phyloP scores from a whole-genome alignment of 352 stramenopile genomes.

The Phytopythium kandeliae region DNA sequence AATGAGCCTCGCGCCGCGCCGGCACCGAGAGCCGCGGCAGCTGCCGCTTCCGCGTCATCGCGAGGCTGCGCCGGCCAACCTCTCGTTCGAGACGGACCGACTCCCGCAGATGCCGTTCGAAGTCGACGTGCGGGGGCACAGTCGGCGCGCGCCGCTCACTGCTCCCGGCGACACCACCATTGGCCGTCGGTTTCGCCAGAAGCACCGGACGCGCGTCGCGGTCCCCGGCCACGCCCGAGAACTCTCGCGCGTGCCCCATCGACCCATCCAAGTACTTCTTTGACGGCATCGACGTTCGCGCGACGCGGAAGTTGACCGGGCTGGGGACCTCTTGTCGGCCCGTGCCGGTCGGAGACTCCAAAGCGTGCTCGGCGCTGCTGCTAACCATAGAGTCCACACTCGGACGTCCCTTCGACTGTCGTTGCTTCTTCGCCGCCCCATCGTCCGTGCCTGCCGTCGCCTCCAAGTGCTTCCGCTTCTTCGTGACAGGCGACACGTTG shows the following conservation, averaged over 20 bases:
- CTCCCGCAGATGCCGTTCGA: slow-evolving; percentile 43
- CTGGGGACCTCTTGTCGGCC: neutral
- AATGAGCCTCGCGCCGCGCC: slow-evolving; percentile 69
- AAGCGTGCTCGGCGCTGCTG: neutral
- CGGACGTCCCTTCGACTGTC: neutral
- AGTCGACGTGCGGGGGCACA: slow-evolving; percentile 28
- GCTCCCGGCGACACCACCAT: neutral
- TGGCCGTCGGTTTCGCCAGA: neutral
- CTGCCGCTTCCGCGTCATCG: slow-evolving; percentile 62
- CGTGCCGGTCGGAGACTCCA: neutral
- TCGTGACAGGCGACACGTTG: slow-evolving; percentile 10
- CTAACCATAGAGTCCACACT: neutral
- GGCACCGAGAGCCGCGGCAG: slow-evolving; percentile 55
- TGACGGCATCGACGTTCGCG: slow-evolving; percentile 30
- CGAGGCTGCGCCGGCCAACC: slow-evolving; percentile 22
- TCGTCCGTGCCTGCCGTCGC: slow-evolving; percentile 5
- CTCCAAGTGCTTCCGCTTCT: slow-evolving; percentile 23
- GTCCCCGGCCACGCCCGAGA: slow-evolving; percentile 1
- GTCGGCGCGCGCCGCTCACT: slow-evolving; percentile 5
- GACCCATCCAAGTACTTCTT: slow-evolving; percentile 36
- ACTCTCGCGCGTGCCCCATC: slow-evolving; percentile 26
- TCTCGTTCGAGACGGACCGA: slow-evolving; percentile 45
- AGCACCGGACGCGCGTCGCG: slow-evolving; percentile 2
- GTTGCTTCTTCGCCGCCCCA: slow-evolving; percentile 14
- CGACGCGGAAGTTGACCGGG: slow-evolving; percentile 14